Evolutionary conservation across 2,329 filamentous ascomycete genomes (phyloP).

Genomic region (Colletotrichum siamense): DNA sequence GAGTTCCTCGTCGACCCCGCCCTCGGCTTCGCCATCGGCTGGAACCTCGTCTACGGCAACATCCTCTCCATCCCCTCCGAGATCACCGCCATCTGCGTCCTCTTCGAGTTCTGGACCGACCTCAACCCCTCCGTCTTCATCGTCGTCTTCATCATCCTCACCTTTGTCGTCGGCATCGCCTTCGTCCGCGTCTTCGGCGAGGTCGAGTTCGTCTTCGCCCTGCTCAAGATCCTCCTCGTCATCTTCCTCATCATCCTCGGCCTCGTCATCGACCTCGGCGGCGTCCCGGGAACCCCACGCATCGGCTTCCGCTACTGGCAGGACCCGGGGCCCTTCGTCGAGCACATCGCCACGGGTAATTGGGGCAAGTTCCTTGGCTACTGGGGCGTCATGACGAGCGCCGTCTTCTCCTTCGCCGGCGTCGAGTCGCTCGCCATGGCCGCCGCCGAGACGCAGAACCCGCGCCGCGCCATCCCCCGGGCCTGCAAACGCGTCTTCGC

Average conservation of each 20-base stretch:
- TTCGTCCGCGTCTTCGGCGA: slow-evolving; percentile 50
- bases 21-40: slow-evolving; percentile 59
- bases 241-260: slow-evolving; percentile 68
- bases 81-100: slow-evolving; percentile 26
- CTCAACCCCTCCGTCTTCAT: slow-evolving; percentile 26
- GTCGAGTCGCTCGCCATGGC: slow-evolving; percentile 28
- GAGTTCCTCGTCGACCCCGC: slow-evolving; percentile 67
- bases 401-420: slow-evolving; percentile 29
- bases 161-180: slow-evolving; percentile 23
- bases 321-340: slow-evolving; percentile 58
- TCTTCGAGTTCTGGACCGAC: slow-evolving; percentile 30
- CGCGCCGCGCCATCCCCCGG: slow-evolving; percentile 44
- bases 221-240: slow-evolving; percentile 60
- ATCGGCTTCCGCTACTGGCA: slow-evolving; percentile 27
- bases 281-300: slow-evolving; percentile 26
- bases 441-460: slow-evolving; percentile 41
- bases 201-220: slow-evolving; percentile 61
- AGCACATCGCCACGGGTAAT: slow-evolving; percentile 54
- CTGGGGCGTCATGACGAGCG: slow-evolving; percentile 28
- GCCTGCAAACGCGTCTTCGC: slow-evolving; percentile 30
- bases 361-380: slow-evolving; percentile 36
- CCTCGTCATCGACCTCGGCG: slow-evolving; percentile 44
- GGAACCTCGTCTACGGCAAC: slow-evolving; percentile 63
- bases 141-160: slow-evolving; percentile 24
- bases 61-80: slow-evolving; percentile 44